Conservation (phyloP, 2,329 filamentous ascomycete genomes). For the Colletotrichum sp. region DNA sequence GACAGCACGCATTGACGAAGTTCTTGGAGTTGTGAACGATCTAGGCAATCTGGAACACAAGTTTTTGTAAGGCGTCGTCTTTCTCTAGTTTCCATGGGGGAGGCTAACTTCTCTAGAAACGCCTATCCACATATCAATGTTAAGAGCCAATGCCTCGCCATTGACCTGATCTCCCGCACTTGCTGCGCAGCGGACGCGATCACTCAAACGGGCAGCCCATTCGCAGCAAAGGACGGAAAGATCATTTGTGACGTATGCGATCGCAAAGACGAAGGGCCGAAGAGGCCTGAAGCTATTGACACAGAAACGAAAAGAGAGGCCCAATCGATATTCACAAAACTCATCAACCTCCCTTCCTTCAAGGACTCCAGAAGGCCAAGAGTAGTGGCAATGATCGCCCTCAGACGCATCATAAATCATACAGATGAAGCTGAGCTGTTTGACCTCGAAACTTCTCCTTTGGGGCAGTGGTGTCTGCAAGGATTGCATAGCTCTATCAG, state of each 20-base stretch:
- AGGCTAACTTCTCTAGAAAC: constrained; percentile 28
- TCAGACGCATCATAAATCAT: constrained; percentile 74
- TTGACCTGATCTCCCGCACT: constrained; percentile 61
- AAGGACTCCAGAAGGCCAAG: constrained; percentile 63
- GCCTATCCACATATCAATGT: constrained; percentile 53
- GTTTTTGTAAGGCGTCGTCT: constrained; percentile 49
- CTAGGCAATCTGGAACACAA: constrained; percentile 36
- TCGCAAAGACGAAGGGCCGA: not conserved
- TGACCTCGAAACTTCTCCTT: constrained; percentile 68
- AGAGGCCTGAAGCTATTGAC: not conserved
- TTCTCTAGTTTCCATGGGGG: no score
- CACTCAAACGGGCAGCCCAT: not conserved
- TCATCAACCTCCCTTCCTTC: constrained; percentile 52
- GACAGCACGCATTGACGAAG: constrained; percentile 25
- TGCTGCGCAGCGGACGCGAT: constrained; percentile 60
- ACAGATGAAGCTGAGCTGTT: constrained; percentile 63
- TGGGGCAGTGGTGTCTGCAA: constrained; percentile 83
- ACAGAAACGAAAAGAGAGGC: constrained; percentile 37
- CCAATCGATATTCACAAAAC: constrained; percentile 47
- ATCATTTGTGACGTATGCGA: not conserved
- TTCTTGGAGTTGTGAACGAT: constrained; percentile 30
- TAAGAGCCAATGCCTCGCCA: constrained; percentile 52
- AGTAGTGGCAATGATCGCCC: constrained; percentile 72
- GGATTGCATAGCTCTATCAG: constrained; percentile 83
- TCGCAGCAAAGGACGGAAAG: not conserved